Evolutionary conservation across 1,139 yeast species (phyloP), one percentile per base, ranked within the genome.

Genomic region (Neolecta irregularis): DNA sequence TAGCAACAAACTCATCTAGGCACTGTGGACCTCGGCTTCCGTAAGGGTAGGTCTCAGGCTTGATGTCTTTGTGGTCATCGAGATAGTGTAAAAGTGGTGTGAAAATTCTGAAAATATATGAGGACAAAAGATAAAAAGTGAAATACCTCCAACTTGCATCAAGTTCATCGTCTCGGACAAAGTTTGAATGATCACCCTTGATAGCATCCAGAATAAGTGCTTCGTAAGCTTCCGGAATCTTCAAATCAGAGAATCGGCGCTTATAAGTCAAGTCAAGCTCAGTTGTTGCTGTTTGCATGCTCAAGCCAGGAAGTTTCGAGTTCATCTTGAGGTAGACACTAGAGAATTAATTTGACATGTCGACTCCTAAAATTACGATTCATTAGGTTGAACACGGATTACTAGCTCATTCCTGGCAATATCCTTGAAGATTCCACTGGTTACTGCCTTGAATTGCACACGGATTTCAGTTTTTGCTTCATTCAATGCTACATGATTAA

Each of bases 211-310:
- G 72, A 49, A 88, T 80, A 50, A 88, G 72, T 2, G 94, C 78
- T 62, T 91, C 98, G 58, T 88, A 88, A 33, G 96, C 98, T 64
- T 85, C 95, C 35, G 98, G 96, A 51, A 88, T 85, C 78, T 85
- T 77, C 60, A 81, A 77, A 53, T 81, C 77, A 47, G 79, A 64
- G 62, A 77, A 91, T 53, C 95, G 73, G 36, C 67, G 66, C 40
- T 76, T 63, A 58, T 88, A 88, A 31, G 92, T 78, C 54, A 91
- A 67, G 55, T 85, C 94, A 52, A 91, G 69, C 54, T 85, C 96
- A 23, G 94, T 80, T 45, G 79, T 68, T 28, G 85, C 72, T 25
- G 92, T 75, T 49, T 71, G 69, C 46, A 78, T 77, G 33, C 83
- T 69, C 44, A 85, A 66, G 44, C 98, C 98, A 3, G 99, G 98